A percentile compares a stretch with the other conserved stretches of the same genome.
Conservation (phyloP, 345 rosid genomes). For the Camelina hispida region DNA sequence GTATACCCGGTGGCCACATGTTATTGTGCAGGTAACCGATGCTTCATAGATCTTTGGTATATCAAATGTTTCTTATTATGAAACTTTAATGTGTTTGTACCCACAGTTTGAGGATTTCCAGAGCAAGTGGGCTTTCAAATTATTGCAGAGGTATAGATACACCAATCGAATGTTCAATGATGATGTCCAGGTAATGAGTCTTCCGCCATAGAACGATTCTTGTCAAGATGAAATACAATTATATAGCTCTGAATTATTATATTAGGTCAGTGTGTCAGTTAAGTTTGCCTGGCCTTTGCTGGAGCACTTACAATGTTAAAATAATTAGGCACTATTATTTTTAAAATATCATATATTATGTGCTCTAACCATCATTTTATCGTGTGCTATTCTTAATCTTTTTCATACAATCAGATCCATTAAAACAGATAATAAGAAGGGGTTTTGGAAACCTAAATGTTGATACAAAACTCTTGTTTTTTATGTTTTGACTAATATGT, state of each 20-base stretch:
- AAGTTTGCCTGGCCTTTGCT: conserved; percentile 9
- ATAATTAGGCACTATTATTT: background rate
- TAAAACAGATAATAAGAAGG: background rate
- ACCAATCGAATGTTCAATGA: conserved; percentile 93
- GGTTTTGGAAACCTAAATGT: conserved; percentile 14
- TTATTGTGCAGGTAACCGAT: conserved; percentile 84
- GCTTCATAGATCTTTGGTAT: conserved; percentile 29
- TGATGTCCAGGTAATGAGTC: conserved; percentile 89
- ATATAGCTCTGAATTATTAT: conserved; percentile 1
- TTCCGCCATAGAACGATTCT: conserved; percentile 12
- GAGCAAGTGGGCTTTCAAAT: conserved; percentile 99
- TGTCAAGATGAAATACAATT: conserved; percentile 15
- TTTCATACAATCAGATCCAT: conserved; percentile 11
- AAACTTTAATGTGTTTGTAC: conserved; percentile 11
- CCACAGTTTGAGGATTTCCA: conserved; percentile 97
- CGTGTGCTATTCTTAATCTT: conserved; percentile 13
- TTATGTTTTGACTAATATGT: conserved; percentile 9
- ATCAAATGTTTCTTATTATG: conserved; percentile 3
- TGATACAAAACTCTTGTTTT: conserved; percentile 5
- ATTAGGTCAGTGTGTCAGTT: conserved; percentile 12
- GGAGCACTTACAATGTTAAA: conserved; percentile 2
- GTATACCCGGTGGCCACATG: conserved; percentile 96
- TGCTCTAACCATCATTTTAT: conserved; percentile 18
- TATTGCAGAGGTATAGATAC: conserved; percentile 87
- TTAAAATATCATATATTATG: conserved; percentile 12